These are phyloP conservation scores for Scheffersomyces illinoinensis DNA, from an alignment of 1,139 yeast genomes.

Conservation along the genomic window DNA sequence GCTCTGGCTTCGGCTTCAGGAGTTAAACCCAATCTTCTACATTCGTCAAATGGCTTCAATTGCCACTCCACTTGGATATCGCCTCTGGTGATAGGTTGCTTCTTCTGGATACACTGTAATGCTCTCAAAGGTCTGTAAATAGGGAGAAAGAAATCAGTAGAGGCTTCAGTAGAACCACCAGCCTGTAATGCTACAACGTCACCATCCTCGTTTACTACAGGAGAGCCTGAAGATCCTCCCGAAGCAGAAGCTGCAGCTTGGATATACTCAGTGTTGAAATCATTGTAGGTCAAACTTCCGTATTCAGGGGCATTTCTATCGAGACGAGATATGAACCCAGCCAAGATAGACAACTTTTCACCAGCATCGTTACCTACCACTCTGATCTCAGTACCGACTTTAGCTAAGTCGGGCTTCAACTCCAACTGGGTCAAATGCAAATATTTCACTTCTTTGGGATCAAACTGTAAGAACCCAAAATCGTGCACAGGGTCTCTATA, in stretches of 20 bases:
- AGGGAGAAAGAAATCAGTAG: constrained; percentile 91
- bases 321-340: constrained; percentile 86
- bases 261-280: constrained; percentile 92
- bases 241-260: constrained; percentile 97
- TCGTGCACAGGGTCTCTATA: constrained; percentile 87
- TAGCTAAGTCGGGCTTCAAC: constrained; percentile 78
- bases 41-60: constrained; percentile 85
- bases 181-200: constrained; percentile 91
- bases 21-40: constrained; percentile 82
- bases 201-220: constrained; percentile 88
- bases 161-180: constrained; percentile 88
- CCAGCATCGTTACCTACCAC: constrained; percentile 98
- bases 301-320: constrained; percentile 96
- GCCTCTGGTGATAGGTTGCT: constrained; percentile 59
- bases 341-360: constrained; percentile 82
- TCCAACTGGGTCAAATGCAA: constrained; percentile 68
- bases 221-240: constrained; percentile 95
- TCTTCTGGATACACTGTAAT: constrained; percentile 65
- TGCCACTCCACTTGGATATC: constrained; percentile 92
- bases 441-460: constrained; percentile 71
- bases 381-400: constrained; percentile 87
- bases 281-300: constrained; percentile 87
- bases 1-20: constrained; percentile 72
- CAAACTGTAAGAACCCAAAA: constrained; percentile 77
- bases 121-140: constrained; percentile 83